These are phyloP conservation scores for Erucastrum elatum DNA, from an alignment of 345 rosid species.

Conservation along the genomic window DNA sequence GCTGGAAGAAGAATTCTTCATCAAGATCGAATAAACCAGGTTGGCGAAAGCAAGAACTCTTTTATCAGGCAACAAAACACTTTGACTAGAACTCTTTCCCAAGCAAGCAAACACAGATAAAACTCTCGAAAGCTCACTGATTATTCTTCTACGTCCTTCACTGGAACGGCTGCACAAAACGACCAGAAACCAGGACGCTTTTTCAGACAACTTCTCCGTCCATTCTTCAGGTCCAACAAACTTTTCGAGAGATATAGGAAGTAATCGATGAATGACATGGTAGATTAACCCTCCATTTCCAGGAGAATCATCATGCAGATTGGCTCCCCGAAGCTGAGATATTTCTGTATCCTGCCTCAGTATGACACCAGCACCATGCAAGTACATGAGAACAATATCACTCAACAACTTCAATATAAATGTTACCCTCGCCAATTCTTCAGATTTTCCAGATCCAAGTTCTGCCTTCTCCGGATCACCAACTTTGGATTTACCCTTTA, in stretches of 20 bases:
- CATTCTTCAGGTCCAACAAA: constrained; percentile 84
- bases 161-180: constrained; percentile 85
- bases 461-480: constrained; percentile 62
- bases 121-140: constrained; percentile 82
- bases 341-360: constrained; percentile 79
- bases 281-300: constrained; percentile 69
- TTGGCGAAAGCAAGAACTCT: constrained; percentile 74
- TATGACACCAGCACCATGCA: constrained; percentile 81
- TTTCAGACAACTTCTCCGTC: constrained; percentile 88
- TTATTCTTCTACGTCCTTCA: constrained; percentile 87
- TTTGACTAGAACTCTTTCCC: constrained; percentile 63
- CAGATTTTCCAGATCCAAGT: constrained; percentile 46
- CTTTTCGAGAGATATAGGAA: constrained; percentile 70
- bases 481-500: constrained; percentile 90
- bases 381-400: constrained; percentile 85
- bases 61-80: constrained; percentile 68
- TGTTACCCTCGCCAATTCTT: constrained; percentile 82
- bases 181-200: constrained; percentile 87
- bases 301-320: constrained; percentile 50
- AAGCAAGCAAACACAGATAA: constrained; percentile 62
- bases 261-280: constrained; percentile 78
- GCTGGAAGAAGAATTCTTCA: constrained; percentile 81
- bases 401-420: constrained; percentile 87
- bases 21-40: constrained; percentile 75
- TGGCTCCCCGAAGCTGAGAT: constrained; percentile 69